Conservation (phyloP, 495 filamentous ascomycete genomes). For the Aspergillus taichungensis region DNA sequence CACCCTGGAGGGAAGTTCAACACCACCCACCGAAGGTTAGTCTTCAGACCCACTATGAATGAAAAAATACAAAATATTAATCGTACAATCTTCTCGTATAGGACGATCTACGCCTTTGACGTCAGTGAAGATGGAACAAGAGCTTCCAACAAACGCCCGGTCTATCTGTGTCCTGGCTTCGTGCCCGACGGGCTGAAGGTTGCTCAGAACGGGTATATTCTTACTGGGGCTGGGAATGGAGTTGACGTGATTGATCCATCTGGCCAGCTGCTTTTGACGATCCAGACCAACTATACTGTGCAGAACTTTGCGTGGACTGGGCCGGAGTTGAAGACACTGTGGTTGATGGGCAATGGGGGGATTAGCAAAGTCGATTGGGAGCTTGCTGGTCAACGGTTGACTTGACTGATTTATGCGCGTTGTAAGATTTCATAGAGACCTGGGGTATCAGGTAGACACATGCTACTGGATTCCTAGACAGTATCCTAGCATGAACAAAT, state of each 20-base stretch:
- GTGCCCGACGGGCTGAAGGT: conserved; percentile 24
- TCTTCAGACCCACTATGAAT: neutral
- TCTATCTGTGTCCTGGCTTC: conserved; percentile 15
- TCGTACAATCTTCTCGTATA: conserved; percentile 11
- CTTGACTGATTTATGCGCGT: neutral
- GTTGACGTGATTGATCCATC: conserved; percentile 21
- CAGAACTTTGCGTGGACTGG: conserved; percentile 25
- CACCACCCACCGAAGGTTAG: conserved; percentile 6
- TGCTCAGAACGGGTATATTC: conserved; percentile 18
- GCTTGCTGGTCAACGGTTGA: conserved; percentile 12
- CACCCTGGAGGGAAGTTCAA: conserved; percentile 6
- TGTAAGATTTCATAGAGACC: no score
- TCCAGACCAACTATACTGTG: conserved; percentile 23
- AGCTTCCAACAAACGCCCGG: conserved; percentile 16
- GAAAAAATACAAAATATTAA: neutral
- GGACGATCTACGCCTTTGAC: conserved; percentile 24
- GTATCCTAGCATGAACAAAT: no score
- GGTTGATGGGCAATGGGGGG: conserved; percentile 17
- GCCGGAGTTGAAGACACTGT: conserved; percentile 15
- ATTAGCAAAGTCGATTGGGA: conserved; percentile 19
- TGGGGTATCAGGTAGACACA: no score
- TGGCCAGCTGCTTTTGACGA: conserved; percentile 18
- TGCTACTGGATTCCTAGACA: no score
- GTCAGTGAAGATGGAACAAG: conserved; percentile 13
- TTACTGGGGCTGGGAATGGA: conserved; percentile 10